phyloP scores from a whole-genome alignment of 2,329 filamentous ascomycete genomes.

The Tolypocladium guangdongense region DNA sequence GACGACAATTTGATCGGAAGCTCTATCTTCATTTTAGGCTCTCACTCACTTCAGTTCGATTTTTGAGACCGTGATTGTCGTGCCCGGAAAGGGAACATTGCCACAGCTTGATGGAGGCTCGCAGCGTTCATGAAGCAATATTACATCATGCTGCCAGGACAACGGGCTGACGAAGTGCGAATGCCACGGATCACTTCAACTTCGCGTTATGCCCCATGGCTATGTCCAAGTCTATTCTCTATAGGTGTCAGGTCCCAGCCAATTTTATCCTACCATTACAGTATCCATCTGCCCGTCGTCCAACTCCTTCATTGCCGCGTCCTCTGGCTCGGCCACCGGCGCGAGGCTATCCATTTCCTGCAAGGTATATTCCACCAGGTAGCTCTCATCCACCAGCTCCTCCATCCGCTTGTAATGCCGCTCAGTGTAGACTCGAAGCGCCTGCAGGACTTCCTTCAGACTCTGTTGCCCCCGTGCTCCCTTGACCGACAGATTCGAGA shows the following conservation, averaged over 20 bases:
- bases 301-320: constrained; percentile 19
- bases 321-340: constrained; percentile 25
- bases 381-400: constrained; percentile 88
- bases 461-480: constrained; percentile 49
- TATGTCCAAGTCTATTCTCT: background rate
- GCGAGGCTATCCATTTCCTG: constrained; percentile 77
- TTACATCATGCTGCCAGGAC: no score
- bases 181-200: background rate
- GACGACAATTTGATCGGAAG: background rate
- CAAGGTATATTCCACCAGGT: constrained; percentile 85
- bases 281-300: constrained; percentile 23
- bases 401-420: constrained; percentile 84
- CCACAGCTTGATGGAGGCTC: background rate
- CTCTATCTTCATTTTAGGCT: background rate
- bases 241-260: background rate
- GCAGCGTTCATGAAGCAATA: no score
- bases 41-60: background rate
- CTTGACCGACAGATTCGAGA: constrained; percentile 58
- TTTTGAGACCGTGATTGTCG: background rate
- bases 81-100: background rate
- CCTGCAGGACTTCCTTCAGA: constrained; percentile 75
- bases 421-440: constrained; percentile 83
- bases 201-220: background rate
- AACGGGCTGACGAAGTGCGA: no score
- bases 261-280: constrained; percentile 2